Base-by-base conservation (phyloP, 345 rosid genomes). In the Populus deltoides region DNA sequence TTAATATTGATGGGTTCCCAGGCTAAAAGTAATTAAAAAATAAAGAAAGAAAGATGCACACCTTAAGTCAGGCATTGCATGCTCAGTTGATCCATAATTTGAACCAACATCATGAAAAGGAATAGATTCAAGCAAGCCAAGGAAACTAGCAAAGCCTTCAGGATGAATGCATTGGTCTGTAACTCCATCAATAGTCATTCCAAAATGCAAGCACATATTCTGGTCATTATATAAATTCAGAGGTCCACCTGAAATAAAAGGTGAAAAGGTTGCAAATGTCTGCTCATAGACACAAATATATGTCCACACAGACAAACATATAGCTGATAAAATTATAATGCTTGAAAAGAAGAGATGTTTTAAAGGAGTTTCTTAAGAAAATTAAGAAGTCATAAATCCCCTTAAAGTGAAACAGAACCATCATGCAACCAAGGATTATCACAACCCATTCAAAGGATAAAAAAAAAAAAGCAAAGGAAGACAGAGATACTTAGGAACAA, bases 91-190 rank as follows among this genome's bases (percentile, higher is more conserved):
- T 82, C 89, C 89, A 79, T 87, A 71, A 85, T 83, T 81, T 79
- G 90, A 90, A 86, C 86, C 89, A 80, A 82, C 75, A 81, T 86
- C 94, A 78, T 87, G 92, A 72, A 90, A 90, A 66, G 97, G 93
- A 82, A 93, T 86, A 33, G 98, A 93, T 82, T 90, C 95, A 77
- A 93, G 95, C 85, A 94, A 82, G 77, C 92, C 92, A 77, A 94
- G 91, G 83, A 92, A 89, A 86, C 81, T 88, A 72, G 92, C 80
- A 84, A 94, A 94, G 81, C 86, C 87, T 74, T 93, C 90, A 69
- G 88, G 89, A 82, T 90, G 90, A 67, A 81, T 82, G 81, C 97
- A 93, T 88, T 88, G 92, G 84, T 86, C 92, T 86, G 88, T 83
- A 78, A 63, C 81, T 74, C 90, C 91, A 78, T 82, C 86, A 67